phyloP scores from a whole-genome alignment of 2,329 filamentous ascomycete species.

The Arthrobotrys megalospora region DNA sequence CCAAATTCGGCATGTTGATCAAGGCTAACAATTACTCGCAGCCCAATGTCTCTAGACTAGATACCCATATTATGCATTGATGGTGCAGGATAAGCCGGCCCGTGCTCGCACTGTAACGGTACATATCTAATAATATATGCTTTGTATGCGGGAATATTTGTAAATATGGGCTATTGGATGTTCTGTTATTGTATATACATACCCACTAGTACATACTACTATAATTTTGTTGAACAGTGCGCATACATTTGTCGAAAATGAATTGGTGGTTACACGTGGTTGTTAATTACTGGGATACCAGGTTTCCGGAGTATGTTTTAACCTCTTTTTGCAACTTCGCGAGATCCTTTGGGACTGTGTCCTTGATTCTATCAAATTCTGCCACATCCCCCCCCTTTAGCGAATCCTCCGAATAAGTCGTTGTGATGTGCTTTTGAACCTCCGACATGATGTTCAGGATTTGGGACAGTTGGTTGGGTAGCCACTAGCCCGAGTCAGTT shows the following conservation, averaged over 20 bases:
- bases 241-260: not conserved
- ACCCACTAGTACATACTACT: not conserved
- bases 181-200: constrained; percentile 1
- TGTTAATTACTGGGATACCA: constrained; percentile 43
- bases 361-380: constrained; percentile 76
- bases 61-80: not conserved
- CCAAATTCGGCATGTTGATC: not conserved
- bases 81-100: too few relatives aligned
- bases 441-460: constrained; percentile 80
- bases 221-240: not conserved
- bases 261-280: not conserved
- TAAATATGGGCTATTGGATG: not conserved
- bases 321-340: constrained; percentile 81
- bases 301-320: constrained; percentile 76
- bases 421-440: constrained; percentile 72
- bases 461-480: constrained; percentile 84
- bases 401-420: constrained; percentile 59
- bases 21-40: constrained; percentile 5
- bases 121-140: not conserved
- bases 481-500: constrained; percentile 71
- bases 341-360: constrained; percentile 75
- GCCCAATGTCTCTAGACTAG: constrained; percentile 33
- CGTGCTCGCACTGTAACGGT: too few relatives aligned
- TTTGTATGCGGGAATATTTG: not conserved
- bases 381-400: constrained; percentile 61